phyloP scores from a whole-genome alignment of 345 rosid species.

The Mallotus nudiflorus region DNA sequence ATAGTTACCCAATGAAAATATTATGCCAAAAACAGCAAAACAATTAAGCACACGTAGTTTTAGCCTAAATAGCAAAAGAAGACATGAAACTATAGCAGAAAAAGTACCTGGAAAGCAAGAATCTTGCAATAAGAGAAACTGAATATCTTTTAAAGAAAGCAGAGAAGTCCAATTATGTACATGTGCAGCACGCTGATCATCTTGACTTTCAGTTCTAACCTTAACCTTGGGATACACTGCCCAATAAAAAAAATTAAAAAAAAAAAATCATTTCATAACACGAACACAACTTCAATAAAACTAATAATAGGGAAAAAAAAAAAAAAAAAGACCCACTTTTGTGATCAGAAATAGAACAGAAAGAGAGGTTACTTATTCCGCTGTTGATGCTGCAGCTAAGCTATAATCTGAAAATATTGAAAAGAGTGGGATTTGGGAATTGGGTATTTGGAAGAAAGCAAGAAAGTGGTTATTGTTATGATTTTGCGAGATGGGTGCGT shows the following conservation, averaged over 20 bases:
- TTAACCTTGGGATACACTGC: slow-evolving; percentile 69
- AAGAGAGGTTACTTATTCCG: too few species aligned
- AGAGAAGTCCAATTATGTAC: slow-evolving; percentile 37
- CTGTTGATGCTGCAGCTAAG: too few species aligned
- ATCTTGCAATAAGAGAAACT: slow-evolving; percentile 48
- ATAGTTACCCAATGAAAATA: too few species aligned
- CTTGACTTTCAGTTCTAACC: slow-evolving; percentile 38
- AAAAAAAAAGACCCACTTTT: slow-evolving; percentile 21
- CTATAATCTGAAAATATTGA: neutral
- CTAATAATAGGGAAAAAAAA: neutral
- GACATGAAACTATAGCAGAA: neutral
- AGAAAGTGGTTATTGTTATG: neutral
- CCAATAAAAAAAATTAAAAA: neutral
- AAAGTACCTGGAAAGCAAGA: slow-evolving; percentile 43
- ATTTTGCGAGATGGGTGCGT: neutral
- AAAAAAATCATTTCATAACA: slow-evolving; percentile 21
- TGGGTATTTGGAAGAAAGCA: neutral
- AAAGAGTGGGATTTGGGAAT: neutral
- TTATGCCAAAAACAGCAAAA: too few species aligned
- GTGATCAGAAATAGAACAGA: neutral
- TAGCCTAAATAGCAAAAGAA: neutral
- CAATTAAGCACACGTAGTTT: too few species aligned
- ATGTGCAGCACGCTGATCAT: slow-evolving; percentile 20
- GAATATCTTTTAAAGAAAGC: slow-evolving; percentile 50
- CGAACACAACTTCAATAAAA: neutral